phyloP scores from a whole-genome alignment of 768 basidiomycete species.

The Mrakia frigida region DNA sequence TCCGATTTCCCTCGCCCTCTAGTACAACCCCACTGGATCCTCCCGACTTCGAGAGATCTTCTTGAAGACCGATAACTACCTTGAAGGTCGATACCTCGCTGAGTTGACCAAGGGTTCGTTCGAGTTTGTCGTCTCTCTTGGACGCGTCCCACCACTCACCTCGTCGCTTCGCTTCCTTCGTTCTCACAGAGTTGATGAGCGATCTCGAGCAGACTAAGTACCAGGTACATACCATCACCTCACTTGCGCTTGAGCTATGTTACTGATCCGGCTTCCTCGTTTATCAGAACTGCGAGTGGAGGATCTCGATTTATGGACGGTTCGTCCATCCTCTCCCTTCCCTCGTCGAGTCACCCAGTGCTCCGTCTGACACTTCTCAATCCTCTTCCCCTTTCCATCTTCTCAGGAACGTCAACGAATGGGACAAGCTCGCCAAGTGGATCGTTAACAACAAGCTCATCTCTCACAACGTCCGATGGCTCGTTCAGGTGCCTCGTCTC shows the following conservation, averaged over 20 bases:
- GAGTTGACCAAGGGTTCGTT: conserved; percentile 78
- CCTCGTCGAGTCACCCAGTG: not conserved
- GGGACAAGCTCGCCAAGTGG: conserved; percentile 99
- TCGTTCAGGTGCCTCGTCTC: conserved; percentile 88
- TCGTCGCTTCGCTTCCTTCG: not conserved
- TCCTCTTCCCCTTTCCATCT: conserved; percentile 14
- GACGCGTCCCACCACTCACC: not conserved
- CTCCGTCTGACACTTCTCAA: conserved; percentile 38
- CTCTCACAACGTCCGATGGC: conserved; percentile 94
- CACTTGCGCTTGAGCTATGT: not conserved
- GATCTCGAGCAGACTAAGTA: conserved; percentile 98
- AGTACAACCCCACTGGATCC: conserved; percentile 93
- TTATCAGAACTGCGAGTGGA: conserved; percentile 89
- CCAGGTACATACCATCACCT: conserved; percentile 55
- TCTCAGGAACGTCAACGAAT: conserved; percentile 57
- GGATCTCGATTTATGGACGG: conserved; percentile 90
- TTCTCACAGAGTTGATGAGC: conserved; percentile 76
- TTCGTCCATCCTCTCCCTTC: conserved; percentile 27
- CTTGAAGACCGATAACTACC: conserved; percentile 93
- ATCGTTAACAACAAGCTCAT: conserved; percentile 85
- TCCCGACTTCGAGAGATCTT: conserved; percentile 93
- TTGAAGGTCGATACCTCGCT: conserved; percentile 86
- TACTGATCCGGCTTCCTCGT: not conserved
- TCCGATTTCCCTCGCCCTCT: conserved; percentile 48
- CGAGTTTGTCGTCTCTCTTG: not conserved